phyloP scores from a whole-genome alignment of 805 yeast genomes.

The Starmera dryadoides region DNA sequence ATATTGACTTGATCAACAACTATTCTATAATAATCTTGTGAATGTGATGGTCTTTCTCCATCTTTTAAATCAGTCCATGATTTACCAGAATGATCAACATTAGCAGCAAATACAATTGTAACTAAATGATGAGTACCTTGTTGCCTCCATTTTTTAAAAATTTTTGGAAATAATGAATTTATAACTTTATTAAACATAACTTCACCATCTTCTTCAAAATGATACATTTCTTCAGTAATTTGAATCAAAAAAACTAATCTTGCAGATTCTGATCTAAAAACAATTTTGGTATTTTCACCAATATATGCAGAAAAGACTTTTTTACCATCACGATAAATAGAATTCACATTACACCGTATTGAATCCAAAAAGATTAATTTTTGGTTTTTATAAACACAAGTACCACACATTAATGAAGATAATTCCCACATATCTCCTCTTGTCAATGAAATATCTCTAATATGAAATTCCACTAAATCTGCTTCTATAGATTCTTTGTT shows the following conservation, averaged over 20 bases:
- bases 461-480: conserved; percentile 74
- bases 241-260: conserved; percentile 78
- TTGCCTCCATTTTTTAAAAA: conserved; percentile 82
- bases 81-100: conserved; percentile 48
- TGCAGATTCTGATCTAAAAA: conserved; percentile 89
- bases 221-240: conserved; percentile 95
- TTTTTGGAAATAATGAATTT: conserved; percentile 85
- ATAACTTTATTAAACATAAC: conserved; percentile 88
- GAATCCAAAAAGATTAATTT: conserved; percentile 53
- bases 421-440: conserved; percentile 93
- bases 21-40: conserved; percentile 80
- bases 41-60: conserved; percentile 64
- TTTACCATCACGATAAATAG: conserved; percentile 57
- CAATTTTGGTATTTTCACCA: conserved; percentile 66
- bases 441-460: conserved; percentile 73
- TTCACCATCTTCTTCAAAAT: conserved; percentile 94
- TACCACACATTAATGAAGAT: conserved; percentile 49
- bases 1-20: conserved; percentile 93
- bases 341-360: conserved; percentile 56
- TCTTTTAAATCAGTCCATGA: conserved; percentile 53
- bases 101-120: conserved; percentile 79
- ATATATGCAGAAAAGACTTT: conserved; percentile 71
- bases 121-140: conserved; percentile 85
- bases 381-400: conserved; percentile 64
- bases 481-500: conserved; percentile 49